phyloP scores from a whole-genome alignment of 495 filamentous ascomycete species.

The Xylaria castorea region DNA sequence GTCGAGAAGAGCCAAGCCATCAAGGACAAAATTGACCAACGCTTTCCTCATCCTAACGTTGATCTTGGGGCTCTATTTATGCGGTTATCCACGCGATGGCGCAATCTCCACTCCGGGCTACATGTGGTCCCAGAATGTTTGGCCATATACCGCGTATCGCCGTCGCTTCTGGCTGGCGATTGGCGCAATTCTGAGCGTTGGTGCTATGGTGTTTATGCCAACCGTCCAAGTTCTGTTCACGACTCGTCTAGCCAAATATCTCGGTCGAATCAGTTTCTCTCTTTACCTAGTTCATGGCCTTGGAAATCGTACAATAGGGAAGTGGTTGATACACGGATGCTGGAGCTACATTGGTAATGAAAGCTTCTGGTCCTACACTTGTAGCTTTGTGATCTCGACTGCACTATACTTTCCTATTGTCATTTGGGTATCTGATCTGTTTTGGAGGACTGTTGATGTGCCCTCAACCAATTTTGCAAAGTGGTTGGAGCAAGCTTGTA shows the following conservation, averaged over 20 bases:
- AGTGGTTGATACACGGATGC: constrained; percentile 58
- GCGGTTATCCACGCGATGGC: constrained; percentile 41
- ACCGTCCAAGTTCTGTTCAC: constrained; percentile 59
- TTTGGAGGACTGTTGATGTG: constrained; percentile 63
- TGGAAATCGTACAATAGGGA: constrained; percentile 59
- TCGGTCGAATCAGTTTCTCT: constrained; percentile 63
- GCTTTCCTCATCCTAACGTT: constrained; percentile 33
- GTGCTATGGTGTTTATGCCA: constrained; percentile 56
- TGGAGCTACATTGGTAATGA: constrained; percentile 61
- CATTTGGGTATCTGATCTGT: constrained; percentile 64
- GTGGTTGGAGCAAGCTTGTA: constrained; percentile 55
- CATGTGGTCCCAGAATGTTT: constrained; percentile 42
- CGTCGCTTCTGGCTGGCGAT: constrained; percentile 45
- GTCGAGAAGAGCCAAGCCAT: constrained; percentile 34
- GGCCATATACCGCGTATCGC: constrained; percentile 40
- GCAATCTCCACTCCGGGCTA: constrained; percentile 42
- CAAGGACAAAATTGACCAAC: constrained; percentile 30
- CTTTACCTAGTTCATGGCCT: constrained; percentile 66
- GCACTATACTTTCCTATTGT: constrained; percentile 55
- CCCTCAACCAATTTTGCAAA: constrained; percentile 62
- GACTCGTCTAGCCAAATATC: constrained; percentile 59
- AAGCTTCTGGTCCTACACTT: constrained; percentile 54
- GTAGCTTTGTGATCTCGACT: constrained; percentile 57
- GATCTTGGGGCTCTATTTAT: constrained; percentile 38
- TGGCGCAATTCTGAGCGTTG: constrained; percentile 59